A percentile compares a stretch with the other conserved stretches of the same genome.
These are phyloP conservation scores for Pleodorina starrii DNA, from an alignment of 139 green algal species.

Conservation along the genomic window DNA sequence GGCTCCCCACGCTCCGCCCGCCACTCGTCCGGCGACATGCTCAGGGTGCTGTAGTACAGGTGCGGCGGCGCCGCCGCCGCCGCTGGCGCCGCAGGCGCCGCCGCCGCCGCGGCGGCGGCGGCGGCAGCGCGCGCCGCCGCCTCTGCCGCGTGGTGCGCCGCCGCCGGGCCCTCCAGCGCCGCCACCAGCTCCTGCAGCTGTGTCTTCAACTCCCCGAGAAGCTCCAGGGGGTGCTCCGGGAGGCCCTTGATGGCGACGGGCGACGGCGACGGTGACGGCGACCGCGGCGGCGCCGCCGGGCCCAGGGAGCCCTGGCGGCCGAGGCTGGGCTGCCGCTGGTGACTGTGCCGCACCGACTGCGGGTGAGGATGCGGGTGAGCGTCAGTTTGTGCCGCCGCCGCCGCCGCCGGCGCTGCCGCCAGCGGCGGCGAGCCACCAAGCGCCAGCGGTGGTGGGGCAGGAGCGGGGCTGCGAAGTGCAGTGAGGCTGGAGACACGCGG, in stretches of 20 bases:
- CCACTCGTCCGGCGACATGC: slow-evolving; percentile 79
- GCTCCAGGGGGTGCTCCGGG: slow-evolving; percentile 75
- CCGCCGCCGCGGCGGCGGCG: slow-evolving; percentile 60
- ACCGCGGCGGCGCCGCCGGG: not conserved
- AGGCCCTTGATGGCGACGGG: slow-evolving; percentile 23
- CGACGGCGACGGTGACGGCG: not conserved
- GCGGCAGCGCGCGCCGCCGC: not conserved
- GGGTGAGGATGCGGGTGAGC: not conserved
- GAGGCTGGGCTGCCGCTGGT: not conserved
- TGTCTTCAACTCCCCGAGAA: slow-evolving; percentile 81
- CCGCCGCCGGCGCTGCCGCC: not conserved
- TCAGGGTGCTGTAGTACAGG: slow-evolving; percentile 58
- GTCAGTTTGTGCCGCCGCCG: not conserved
- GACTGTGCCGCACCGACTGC: not conserved
- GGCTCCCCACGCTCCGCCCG: slow-evolving; percentile 67
- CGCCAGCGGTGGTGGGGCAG: not conserved
- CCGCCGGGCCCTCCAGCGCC: slow-evolving; percentile 32
- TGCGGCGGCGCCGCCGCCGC: not conserved
- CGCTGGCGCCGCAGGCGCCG: not conserved
- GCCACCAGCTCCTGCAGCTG: slow-evolving; percentile 84
- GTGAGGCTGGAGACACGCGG: not conserved
- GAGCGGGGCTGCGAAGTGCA: not conserved
- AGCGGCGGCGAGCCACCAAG: no score
- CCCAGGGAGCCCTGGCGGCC: not conserved
- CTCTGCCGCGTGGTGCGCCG: not conserved